Conservation (phyloP, 1,284 basidiomycete species). For the Xanthoconium separans region DNA sequence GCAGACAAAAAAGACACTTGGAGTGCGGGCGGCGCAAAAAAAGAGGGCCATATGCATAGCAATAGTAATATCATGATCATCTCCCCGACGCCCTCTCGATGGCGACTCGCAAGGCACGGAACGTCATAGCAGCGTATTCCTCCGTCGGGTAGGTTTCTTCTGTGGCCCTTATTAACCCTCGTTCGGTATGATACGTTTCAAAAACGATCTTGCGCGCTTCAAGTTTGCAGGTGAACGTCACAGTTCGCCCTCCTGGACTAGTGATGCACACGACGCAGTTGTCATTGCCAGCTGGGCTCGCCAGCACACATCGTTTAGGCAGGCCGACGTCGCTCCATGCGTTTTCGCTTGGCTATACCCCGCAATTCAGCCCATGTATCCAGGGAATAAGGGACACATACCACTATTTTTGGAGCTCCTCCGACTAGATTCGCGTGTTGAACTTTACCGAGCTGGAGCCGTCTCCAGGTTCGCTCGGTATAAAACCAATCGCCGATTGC, state of each 20-base stretch:
- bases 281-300: not conserved
- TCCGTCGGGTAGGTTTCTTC: not conserved
- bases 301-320: not conserved
- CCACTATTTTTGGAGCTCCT: not conserved
- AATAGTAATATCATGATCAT: too few relatives aligned
- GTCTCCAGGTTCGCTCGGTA: not conserved
- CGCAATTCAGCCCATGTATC: not conserved
- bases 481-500: not conserved
- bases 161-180: not conserved
- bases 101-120: not conserved
- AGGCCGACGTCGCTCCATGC: not conserved
- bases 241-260: not conserved
- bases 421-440: not conserved
- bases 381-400: not conserved
- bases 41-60: too few relatives aligned
- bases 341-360: not conserved
- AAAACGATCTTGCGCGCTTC: not conserved
- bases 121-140: not conserved
- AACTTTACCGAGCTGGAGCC: not conserved
- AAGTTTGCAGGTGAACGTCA: not conserved
- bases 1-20: too few relatives aligned
- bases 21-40: too few relatives aligned
- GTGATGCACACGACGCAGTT: not conserved
- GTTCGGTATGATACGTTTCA: not conserved
- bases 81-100: not conserved